Evolutionary conservation across 495 filamentous ascomycete genomes (phyloP).

Genomic region (Xylaria castorea): DNA sequence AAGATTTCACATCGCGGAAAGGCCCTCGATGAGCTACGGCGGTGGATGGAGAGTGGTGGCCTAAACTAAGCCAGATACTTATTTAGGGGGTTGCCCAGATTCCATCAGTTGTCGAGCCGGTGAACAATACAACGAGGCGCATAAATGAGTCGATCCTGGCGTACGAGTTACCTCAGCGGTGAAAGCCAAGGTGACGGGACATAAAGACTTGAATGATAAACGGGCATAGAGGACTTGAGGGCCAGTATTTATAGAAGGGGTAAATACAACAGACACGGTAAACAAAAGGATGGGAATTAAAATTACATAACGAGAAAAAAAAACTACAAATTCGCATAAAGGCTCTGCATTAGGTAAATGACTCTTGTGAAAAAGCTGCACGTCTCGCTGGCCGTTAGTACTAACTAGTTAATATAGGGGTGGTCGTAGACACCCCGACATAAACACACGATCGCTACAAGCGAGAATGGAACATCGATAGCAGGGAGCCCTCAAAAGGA

Average conservation of each 20-base stretch:
- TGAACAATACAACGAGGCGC: background rate
- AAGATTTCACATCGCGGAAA: constrained; percentile 86
- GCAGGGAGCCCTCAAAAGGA: background rate
- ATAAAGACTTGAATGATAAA: background rate
- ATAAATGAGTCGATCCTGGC: background rate
- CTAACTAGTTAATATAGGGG: too few relatives aligned
- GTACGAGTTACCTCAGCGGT: background rate
- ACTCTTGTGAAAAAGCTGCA: background rate
- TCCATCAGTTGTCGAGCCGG: background rate
- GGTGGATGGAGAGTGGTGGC: constrained; percentile 71
- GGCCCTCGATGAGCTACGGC: constrained; percentile 82
- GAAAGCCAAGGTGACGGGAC: background rate
- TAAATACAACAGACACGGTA: background rate
- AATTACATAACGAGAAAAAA: background rate
- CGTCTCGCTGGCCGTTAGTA: background rate
- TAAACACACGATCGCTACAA: background rate
- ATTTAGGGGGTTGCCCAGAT: background rate
- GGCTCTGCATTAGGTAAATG: background rate
- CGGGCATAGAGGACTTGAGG: background rate
- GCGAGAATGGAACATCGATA: background rate
- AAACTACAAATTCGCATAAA: background rate
- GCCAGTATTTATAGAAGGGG: background rate
- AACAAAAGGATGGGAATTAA: background rate
- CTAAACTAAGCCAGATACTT: constrained; percentile 32
- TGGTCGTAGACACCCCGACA: background rate